Conservation (phyloP, 164 flowering plant species). For the Platanus orientalis region DNA sequence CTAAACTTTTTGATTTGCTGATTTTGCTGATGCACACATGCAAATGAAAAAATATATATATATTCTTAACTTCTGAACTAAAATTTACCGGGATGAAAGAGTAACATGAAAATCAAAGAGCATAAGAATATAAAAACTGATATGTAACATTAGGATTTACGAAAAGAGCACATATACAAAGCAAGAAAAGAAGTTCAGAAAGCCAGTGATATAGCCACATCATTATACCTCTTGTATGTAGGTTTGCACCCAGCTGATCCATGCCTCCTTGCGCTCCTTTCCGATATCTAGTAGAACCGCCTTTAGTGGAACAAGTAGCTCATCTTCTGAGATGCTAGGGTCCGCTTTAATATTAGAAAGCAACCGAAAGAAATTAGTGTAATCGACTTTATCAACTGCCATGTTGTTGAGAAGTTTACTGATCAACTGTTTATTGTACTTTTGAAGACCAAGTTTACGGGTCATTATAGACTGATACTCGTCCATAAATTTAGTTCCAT, state of each 20-base stretch:
- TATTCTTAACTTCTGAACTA: too few relatives aligned
- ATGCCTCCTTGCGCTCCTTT: conserved; percentile 90
- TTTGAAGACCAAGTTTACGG: conserved; percentile 71
- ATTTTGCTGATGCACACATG: too few relatives aligned
- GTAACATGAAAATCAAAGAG: too few relatives aligned
- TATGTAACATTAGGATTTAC: too few relatives aligned
- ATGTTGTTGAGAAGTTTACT: conserved; percentile 58
- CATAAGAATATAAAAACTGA: too few relatives aligned
- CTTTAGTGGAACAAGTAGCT: conserved; percentile 76
- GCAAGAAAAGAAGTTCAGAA: neutral
- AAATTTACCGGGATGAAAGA: too few relatives aligned
- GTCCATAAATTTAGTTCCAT: conserved; percentile 95
- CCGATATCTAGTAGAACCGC: conserved; percentile 93
- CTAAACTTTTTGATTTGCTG: too few relatives aligned
- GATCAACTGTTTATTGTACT: conserved; percentile 88
- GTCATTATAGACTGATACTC: conserved; percentile 97
- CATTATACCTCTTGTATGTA: conserved; percentile 79
- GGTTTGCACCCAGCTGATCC: conserved; percentile 82
- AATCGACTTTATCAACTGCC: conserved; percentile 67
- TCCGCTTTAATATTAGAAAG: conserved; percentile 85
- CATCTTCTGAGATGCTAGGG: conserved; percentile 53
- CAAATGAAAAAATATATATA: too few relatives aligned
- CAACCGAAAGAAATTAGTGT: conserved; percentile 89
- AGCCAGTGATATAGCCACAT: neutral
- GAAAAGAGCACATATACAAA: neutral